These are phyloP conservation scores for Piper betle DNA, from an alignment of 164 flowering plant genomes.

Conservation along the genomic window DNA sequence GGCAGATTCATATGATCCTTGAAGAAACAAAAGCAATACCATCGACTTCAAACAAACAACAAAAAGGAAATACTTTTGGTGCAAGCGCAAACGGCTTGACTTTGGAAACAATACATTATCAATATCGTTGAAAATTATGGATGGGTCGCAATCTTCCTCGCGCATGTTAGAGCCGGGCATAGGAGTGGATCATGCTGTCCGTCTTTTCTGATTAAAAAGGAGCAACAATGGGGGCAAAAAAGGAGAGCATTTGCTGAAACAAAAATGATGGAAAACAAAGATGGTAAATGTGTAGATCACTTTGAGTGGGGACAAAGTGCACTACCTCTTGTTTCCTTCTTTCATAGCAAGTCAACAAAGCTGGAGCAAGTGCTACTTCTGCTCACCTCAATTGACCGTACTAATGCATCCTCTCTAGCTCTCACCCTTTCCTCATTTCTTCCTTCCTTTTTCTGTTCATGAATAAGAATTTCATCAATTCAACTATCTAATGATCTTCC, in stretches of 20 bases:
- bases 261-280: not conserved
- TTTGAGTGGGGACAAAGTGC: conserved; percentile 23
- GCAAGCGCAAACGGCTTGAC: not conserved
- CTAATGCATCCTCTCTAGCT: conserved; percentile 22
- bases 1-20: not conserved
- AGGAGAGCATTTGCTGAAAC: not conserved
- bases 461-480: too few species aligned
- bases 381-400: conserved; percentile 6
- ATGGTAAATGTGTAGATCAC: too few species aligned
- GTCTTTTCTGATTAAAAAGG: not conserved
- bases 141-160: not conserved
- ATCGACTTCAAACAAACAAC: not conserved
- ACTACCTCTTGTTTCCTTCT: conserved; percentile 13
- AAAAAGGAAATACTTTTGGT: not conserved
- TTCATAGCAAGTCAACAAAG: conserved; percentile 25
- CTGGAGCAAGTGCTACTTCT: not conserved
- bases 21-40: not conserved
- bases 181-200: not conserved
- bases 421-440: conserved; percentile 1
- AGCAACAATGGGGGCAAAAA: not conserved
- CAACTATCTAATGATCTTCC: not conserved
- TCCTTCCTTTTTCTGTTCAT: not conserved
- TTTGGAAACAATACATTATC: not conserved
- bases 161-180: not conserved
- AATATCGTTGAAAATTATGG: not conserved